phyloP scores from a whole-genome alignment of 2,329 filamentous ascomycete species.

The Canariomyces notabilis region DNA sequence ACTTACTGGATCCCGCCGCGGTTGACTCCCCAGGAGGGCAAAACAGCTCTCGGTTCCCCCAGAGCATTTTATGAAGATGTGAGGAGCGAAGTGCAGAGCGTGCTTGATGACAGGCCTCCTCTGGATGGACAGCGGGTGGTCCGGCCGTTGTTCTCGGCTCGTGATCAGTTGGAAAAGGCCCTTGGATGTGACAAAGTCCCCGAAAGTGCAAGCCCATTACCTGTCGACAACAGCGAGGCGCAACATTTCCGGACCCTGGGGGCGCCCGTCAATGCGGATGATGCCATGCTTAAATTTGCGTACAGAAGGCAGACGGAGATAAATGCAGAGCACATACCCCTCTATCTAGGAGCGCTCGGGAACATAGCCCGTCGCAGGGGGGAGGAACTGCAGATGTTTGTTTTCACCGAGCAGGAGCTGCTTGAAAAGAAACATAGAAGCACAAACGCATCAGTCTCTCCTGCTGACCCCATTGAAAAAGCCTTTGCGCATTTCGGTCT shows the following conservation, averaged over 20 bases:
- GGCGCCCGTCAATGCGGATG: conserved; percentile 15
- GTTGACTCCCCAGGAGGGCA: conserved; percentile 35
- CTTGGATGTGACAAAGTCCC: conserved; percentile 26
- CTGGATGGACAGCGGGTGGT: conserved; percentile 18
- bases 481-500: conserved; percentile 28
- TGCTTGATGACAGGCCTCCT: conserved; percentile 31
- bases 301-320: conserved; percentile 20
- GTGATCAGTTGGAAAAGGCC: conserved; percentile 15
- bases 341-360: conserved; percentile 20
- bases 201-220: conserved; percentile 10
- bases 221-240: conserved; percentile 6
- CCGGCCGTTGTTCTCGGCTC: conserved; percentile 27
- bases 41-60: conserved; percentile 35
- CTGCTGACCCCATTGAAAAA: conserved; percentile 9
- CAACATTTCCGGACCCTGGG: conserved; percentile 18
- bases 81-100: conserved; percentile 41
- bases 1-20: conserved; percentile 33
- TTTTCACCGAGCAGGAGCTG: conserved; percentile 12
- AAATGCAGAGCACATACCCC: conserved; percentile 12
- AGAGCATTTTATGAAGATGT: conserved; percentile 48
- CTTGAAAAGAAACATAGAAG: conserved; percentile 9
- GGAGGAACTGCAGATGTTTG: conserved; percentile 22
- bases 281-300: conserved; percentile 23
- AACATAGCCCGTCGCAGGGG: conserved; percentile 15
- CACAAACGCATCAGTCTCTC: background rate